Evolutionary conservation across 495 filamentous ascomycete species (phyloP), one percentile per base, ranked within the genome.

Genomic region (Penicillium arizonense): DNA sequence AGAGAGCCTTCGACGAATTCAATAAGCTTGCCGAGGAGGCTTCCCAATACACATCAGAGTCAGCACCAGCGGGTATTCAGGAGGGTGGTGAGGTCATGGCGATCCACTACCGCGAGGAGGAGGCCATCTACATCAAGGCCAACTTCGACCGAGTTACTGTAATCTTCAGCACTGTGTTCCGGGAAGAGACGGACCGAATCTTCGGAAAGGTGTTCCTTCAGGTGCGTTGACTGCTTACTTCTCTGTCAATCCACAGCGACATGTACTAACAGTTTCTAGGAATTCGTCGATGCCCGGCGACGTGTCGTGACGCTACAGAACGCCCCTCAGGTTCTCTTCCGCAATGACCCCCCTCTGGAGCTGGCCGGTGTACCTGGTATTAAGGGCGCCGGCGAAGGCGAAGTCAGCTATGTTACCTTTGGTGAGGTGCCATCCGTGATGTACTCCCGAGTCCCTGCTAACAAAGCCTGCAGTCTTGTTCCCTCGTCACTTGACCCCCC

Each of bases 71-170:
- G 64, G 91, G 91, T 39, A 78, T 95, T 32, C 74, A 80, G 61
- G 92, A 96, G 75, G 90, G 91, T 26, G 91, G 91, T 35, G 87
- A 95, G 57, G 87, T 97, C 21, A 96, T 94, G 87, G 87, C 92
- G 3, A 94, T 98, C 53, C 92, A 97, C 61, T 97, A 98, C 75
- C 86, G 94, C 14, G 95, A 98, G 57, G 94, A 97, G 75, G 94
- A 98, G 67, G 94, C 94, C n/a, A 97, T 98, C 65, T 98, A 96
- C 71, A 90, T 98, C 77, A 96, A 97, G 72, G 93, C 94, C 30
- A 95, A 88, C 69, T 87, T 91, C 68, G 94, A 98, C 66, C 86
- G 94, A 47, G 95, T 98, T 35, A 98, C 94, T 1, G 92, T 98
- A 62, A 97, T 98, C 65, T 98, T 98, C 82, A 96, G 91, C 72